Evolutionary conservation across 164 flowering plant species (phyloP).

Genomic region (Tinospora cordifolia): DNA sequence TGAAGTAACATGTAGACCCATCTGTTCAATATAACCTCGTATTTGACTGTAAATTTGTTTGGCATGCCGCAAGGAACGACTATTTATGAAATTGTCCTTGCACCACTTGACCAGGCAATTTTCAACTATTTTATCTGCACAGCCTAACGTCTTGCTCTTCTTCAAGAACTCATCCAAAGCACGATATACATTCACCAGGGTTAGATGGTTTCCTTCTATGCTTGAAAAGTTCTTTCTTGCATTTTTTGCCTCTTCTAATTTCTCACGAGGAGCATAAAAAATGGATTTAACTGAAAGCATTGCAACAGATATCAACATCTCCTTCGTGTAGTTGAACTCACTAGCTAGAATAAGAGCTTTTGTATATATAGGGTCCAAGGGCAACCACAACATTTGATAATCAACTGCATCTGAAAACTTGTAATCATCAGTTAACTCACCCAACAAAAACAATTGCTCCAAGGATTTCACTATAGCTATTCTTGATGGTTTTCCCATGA

Average conservation of each 20-base stretch:
- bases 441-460: slow-evolving; percentile 73
- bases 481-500: slow-evolving; percentile 89
- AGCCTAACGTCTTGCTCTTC: slow-evolving; percentile 35
- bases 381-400: slow-evolving; percentile 81
- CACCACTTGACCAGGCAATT: slow-evolving; percentile 78
- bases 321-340: slow-evolving; percentile 80
- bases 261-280: slow-evolving; percentile 74
- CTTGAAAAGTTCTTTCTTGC: slow-evolving; percentile 64
- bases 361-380: slow-evolving; percentile 80
- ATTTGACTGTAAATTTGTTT: slow-evolving; percentile 88
- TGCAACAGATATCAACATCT: slow-evolving; percentile 86
- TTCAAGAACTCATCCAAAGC: slow-evolving; percentile 58
- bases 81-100: slow-evolving; percentile 74
- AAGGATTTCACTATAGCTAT: slow-evolving; percentile 66
- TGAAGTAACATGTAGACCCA: slow-evolving; percentile 67
- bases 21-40: slow-evolving; percentile 55
- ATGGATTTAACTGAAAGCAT: slow-evolving; percentile 94
- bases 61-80: slow-evolving; percentile 80
- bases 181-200: slow-evolving; percentile 70
- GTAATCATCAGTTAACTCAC: slow-evolving; percentile 74
- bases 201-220: slow-evolving; percentile 81
- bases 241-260: slow-evolving; percentile 65
- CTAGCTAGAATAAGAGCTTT: slow-evolving; percentile 76
- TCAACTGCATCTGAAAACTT: slow-evolving; percentile 85
- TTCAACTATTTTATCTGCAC: slow-evolving; percentile 42